These are phyloP conservation scores for Mortierella sp. DNA, from an alignment of 371 early-diverging fungal genomes.

Conservation along the genomic window DNA sequence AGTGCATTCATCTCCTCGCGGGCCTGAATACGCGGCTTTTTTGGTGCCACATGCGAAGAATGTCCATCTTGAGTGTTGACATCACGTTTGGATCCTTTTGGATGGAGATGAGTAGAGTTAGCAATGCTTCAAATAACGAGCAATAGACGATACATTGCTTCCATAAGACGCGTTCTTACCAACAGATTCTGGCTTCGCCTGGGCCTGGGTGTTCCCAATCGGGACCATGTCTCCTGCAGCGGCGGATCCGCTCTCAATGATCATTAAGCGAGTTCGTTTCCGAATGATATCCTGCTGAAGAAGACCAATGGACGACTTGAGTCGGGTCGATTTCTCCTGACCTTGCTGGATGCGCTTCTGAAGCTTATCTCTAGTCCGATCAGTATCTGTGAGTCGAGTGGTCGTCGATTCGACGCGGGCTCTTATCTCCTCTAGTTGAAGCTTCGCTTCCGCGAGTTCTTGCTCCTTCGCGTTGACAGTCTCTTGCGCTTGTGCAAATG, in stretches of 20 bases:
- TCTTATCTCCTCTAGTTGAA: conserved; percentile 10
- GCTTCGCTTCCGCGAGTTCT: conserved; percentile 33
- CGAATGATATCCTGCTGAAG: conserved; percentile 29
- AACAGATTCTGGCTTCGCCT: no score
- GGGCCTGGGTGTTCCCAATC: no score
- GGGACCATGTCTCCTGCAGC: no score
- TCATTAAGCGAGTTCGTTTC: conserved; percentile 26
- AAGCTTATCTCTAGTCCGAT: background rate
- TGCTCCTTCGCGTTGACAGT: conserved; percentile 13
- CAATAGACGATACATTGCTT: no score
- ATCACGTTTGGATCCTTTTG: conserved; percentile 14
- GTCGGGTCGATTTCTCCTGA: background rate
- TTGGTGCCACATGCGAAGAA: background rate
- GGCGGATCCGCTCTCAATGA: conserved; percentile 9
- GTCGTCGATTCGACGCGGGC: background rate
- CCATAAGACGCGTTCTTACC: no score
- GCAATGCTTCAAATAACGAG: no score
- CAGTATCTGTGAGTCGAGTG: background rate
- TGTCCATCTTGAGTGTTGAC: background rate
- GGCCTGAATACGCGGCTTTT: conserved; percentile 22
- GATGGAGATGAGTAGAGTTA: no score
- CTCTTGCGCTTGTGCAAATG: conserved; percentile 10
- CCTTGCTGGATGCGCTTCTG: conserved; percentile 7
- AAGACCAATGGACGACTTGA: conserved; percentile 10
- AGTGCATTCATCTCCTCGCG: conserved; percentile 25